A percentile compares a stretch with the other conserved stretches of the same genome.
Evolutionary conservation across 768 basidiomycete species (phyloP).

Genomic region (Psilocybe tampanensis): DNA sequence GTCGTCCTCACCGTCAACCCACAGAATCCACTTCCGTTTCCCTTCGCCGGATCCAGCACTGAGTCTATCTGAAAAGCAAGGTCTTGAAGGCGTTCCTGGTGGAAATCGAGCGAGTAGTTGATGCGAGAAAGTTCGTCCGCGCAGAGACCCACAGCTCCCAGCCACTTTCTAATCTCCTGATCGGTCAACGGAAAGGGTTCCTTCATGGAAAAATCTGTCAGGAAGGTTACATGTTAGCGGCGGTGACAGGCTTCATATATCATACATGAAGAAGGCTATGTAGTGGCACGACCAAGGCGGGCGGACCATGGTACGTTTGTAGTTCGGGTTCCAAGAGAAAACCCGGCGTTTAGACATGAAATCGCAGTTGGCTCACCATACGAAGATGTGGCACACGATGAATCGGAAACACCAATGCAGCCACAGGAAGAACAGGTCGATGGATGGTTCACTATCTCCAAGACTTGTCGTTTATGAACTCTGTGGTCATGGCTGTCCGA

Average conservation of each 20-base stretch:
- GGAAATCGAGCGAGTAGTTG: background rate
- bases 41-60: background rate
- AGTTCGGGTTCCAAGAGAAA: background rate
- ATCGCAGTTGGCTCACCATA: background rate
- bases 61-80: slow-evolving; percentile 1
- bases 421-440: background rate
- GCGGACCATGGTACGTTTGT: background rate
- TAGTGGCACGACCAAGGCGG: background rate
- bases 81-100: slow-evolving; percentile 4
- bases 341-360: too few species aligned
- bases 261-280: background rate
- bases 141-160: background rate
- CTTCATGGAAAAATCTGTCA: slow-evolving; percentile 7
- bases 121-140: slow-evolving; percentile 6
- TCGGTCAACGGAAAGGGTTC: slow-evolving; percentile 1
- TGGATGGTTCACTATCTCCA: background rate
- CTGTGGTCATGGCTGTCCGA: background rate
- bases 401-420: background rate
- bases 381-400: background rate
- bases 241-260: background rate
- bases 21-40: background rate
- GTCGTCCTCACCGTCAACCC: slow-evolving; percentile 4
- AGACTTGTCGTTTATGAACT: background rate
- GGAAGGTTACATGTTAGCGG: background rate
- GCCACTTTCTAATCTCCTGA: slow-evolving; percentile 4